Conservation (phyloP, 2,329 filamentous ascomycete genomes). For the Ilyonectria mors-panacis region DNA sequence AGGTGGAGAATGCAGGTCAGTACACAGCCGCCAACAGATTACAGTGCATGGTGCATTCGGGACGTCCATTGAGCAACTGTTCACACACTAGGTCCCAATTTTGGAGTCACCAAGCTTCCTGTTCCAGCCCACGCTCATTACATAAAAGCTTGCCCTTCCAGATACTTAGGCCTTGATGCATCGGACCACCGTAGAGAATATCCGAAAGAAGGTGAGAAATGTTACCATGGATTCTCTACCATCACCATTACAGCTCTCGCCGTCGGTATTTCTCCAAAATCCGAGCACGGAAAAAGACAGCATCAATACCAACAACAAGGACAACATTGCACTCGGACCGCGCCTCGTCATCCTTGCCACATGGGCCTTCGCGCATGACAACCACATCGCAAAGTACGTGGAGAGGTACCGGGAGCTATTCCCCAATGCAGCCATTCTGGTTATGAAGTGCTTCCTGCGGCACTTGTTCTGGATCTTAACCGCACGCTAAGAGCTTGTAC, state of each 20-base stretch:
- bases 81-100: neutral
- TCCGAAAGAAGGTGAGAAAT: neutral
- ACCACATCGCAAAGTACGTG: conserved; percentile 20
- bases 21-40: neutral
- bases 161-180: neutral
- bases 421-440: conserved; percentile 6
- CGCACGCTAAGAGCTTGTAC: conserved; percentile 3
- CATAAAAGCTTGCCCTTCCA: neutral
- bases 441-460: conserved; percentile 5
- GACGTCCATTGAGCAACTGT: neutral
- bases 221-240: neutral
- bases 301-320: neutral
- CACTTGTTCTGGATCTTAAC: conserved; percentile 19
- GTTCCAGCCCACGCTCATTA: neutral
- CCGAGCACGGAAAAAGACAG: neutral
- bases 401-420: conserved; percentile 7
- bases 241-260: conserved; percentile 1
- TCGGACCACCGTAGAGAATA: neutral
- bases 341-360: conserved; percentile 12
- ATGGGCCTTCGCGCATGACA: conserved; percentile 16
- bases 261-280: conserved; percentile 13
- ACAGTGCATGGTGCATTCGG: neutral
- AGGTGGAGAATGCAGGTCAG: neutral
- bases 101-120: neutral
- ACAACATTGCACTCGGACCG: neutral